Base-by-base conservation (phyloP, 2,329 filamentous ascomycete genomes). In the Fusarium buharicum region DNA sequence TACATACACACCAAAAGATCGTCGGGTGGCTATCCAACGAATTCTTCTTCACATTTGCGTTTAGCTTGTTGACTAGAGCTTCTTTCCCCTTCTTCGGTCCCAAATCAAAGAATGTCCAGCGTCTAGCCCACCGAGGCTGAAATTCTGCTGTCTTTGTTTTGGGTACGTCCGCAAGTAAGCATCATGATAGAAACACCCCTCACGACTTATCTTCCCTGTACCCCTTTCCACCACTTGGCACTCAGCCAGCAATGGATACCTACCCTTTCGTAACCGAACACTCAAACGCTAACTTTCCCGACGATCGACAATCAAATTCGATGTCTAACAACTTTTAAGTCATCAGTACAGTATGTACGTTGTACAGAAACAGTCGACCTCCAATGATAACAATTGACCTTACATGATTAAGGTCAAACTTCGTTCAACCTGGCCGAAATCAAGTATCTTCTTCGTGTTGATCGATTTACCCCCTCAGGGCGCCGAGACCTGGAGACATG, bases 41-140 rank as follows among this genome's bases (percentile, higher is more conserved):
- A 63, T 50, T 36, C 30, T 10, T 39, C 38, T 39, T 30, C 47
- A 53, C 34, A 34, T 31, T 33, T 48, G 40, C 41, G 33, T 20
- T 27, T 27, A 52, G 47, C 43, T 52, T 24, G 4, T 33, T n/a
- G 55, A 24, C 37, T 41, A 37, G 38, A 40, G 34, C 14, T 22
- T 28, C 27, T 38, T 38, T 47, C 36, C 45, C 33, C 31, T 30
- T 46, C 34, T 47, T 51, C 47, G 28, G 36, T 18, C 40, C 44
- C 36, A 51, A 51, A 52, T 39, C 47, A 47, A 47, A 64, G 51
- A n/a, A n/a, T n/a, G 43, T 63, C 44, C 53, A 46, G 58, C 43
- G 40, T 39, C 47, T 43, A 46, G 43, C 59, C 48, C 44, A 43
- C 48, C 22, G 57, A 65, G 61, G 57, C 61, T 64, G 61, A 65